Evolutionary conservation across 768 basidiomycete genomes (phyloP).

Genomic region (Podaxis sp.): DNA sequence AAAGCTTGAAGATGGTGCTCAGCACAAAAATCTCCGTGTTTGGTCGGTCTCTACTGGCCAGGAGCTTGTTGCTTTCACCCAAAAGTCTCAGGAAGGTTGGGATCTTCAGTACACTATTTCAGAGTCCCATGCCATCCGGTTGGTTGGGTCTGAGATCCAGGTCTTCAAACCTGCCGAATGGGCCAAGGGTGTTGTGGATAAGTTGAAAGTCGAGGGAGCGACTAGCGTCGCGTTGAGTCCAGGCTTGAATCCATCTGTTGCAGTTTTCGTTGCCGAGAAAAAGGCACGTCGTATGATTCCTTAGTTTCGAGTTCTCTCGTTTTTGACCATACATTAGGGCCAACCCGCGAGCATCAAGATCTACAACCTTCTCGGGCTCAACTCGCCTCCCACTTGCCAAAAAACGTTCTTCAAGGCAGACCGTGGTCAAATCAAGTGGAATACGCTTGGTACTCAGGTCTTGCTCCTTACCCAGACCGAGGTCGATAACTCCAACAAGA

Average conservation of each 20-base stretch:
- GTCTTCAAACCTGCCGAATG: slow-evolving; percentile 81
- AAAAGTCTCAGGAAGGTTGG: slow-evolving; percentile 93
- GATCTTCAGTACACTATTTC: slow-evolving; percentile 89
- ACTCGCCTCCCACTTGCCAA: slow-evolving; percentile 66
- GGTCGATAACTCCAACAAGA: slow-evolving; percentile 95
- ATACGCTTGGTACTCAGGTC: slow-evolving; percentile 88
- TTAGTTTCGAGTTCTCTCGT: background rate
- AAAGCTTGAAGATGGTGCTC: slow-evolving; percentile 86
- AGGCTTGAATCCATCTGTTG: slow-evolving; percentile 84
- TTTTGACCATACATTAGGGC: slow-evolving; percentile 47
- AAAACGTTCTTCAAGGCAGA: slow-evolving; percentile 98
- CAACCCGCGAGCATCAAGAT: slow-evolving; percentile 87
- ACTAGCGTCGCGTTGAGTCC: slow-evolving; percentile 76
- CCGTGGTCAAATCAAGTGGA: slow-evolving; percentile 94
- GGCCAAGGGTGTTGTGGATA: slow-evolving; percentile 77
- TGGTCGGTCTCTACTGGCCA: slow-evolving; percentile 86
- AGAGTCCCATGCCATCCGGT: slow-evolving; percentile 81
- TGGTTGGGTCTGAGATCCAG: slow-evolving; percentile 81
- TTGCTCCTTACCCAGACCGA: slow-evolving; percentile 93
- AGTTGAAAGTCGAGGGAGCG: slow-evolving; percentile 82
- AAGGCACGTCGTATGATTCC: slow-evolving; percentile 50
- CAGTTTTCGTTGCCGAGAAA: slow-evolving; percentile 92
- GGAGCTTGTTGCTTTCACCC: slow-evolving; percentile 83
- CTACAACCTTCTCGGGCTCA: slow-evolving; percentile 67
- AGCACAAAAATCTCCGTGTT: slow-evolving; percentile 92